Evolutionary conservation across 768 basidiomycete genomes (phyloP), one percentile per base, ranked within the genome.

Genomic region (Dacryopinax primogenitus): DNA sequence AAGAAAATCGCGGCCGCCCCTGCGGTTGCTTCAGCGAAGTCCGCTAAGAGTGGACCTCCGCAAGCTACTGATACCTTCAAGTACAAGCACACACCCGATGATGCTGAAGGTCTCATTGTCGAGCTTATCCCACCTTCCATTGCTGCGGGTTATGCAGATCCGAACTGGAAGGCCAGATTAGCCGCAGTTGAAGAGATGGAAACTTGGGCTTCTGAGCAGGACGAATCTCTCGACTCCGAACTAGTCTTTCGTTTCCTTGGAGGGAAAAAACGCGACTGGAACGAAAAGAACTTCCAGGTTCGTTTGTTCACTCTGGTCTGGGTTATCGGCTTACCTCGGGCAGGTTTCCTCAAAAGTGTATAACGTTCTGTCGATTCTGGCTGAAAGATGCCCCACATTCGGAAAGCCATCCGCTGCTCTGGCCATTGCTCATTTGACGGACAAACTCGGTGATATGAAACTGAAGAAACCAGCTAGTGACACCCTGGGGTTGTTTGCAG

Each of bases 221-320:
- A 84, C 12, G 79, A 82, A 33, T 78, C 80, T 0, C 76, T 90
- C 0, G 95, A 99, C 69, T 85, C 87, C 13, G 96, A 99, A 75
- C 84, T 99, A 3, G 71, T 99, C 34, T 83, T 97, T 23, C 82
- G 95, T 32, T 86, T 88, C 69, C 76, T 98, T 66, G 41, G 41
- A 18, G 86, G 83, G 1, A 98, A 95, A 79, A 92, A 90, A 41
- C 79, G 78, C 68, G 92, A 94, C 1, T 97, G 92, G 93, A 83
- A 81, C 21, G 96, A 99, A 77, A 98, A 96, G 80, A 99, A 98
- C 71, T 99, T 99, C 69, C 95, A 99, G 78, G 94, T 89, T 66
- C 65, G 75, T 69, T 9, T 28, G 18, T 0, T 12, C 13, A 30
- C 23, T 33, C 51, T 26, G 33, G 7, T 41, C 35, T 35, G 66